phyloP scores from a whole-genome alignment of 164 flowering plant genomes.

The Paratinospora sagittata region DNA sequence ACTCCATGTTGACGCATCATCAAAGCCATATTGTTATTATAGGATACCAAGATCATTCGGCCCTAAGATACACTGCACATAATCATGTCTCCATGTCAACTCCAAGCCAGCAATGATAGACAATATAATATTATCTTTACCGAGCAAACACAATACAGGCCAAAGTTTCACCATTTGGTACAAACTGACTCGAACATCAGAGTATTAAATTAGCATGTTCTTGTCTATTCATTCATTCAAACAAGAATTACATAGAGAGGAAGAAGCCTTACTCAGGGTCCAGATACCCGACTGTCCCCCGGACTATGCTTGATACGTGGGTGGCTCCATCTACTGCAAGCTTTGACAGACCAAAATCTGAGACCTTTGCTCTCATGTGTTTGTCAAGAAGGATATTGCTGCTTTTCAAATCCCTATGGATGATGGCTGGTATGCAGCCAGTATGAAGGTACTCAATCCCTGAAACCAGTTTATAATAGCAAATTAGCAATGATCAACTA shows the following conservation, averaged over 20 bases:
- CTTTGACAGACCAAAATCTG: slow-evolving; percentile 98
- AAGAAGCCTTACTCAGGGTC: slow-evolving; percentile 83
- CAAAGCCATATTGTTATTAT: neutral
- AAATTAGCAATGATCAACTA: slow-evolving; percentile 2
- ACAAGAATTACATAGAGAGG: neutral
- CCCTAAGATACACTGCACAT: neutral
- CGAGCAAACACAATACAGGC: neutral
- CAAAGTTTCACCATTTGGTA: neutral
- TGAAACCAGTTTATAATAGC: slow-evolving; percentile 27
- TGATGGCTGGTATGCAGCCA: slow-evolving; percentile 84
- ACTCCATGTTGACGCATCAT: too few relatives aligned
- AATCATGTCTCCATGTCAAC: neutral
- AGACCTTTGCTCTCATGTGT: slow-evolving; percentile 92
- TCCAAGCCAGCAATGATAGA: neutral
- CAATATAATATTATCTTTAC: neutral
- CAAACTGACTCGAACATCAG: too few relatives aligned
- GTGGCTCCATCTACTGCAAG: slow-evolving; percentile 62
- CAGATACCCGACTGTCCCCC: slow-evolving; percentile 95
- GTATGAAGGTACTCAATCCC: slow-evolving; percentile 97
- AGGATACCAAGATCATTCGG: neutral
- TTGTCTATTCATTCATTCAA: neutral
- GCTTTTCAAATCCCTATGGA: slow-evolving; percentile 91
- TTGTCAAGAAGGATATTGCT: slow-evolving; percentile 97
- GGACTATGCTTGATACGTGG: slow-evolving; percentile 96
- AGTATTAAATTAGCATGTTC: neutral